Base-by-base conservation (phyloP, 148 eudicot genomes). In the Amaranthus hypochondriacus region DNA sequence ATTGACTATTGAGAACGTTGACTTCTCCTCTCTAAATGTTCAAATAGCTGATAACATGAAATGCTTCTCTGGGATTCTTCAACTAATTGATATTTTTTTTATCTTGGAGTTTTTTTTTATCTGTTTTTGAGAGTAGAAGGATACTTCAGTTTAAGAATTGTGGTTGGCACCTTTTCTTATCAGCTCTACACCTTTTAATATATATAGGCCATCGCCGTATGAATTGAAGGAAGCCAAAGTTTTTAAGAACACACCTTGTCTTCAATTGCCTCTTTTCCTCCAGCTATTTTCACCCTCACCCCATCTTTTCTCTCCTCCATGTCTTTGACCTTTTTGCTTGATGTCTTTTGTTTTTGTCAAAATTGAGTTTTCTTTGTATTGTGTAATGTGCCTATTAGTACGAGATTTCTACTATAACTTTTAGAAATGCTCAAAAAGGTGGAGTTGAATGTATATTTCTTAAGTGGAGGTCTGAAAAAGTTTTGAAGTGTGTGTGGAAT, bases 1-100 rank as follows among this genome's bases (percentile, higher is more conserved):
- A 87, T 59, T 42, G 76, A 62, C 43, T 61, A 63, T 50, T 62
- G 54, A 50, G 39, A 15, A 28, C 2, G 39, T 28, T 28, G 39
- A 28, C 39, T 49, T 54, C 43, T 8, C n/a, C 10, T 59, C 54
- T 78, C 49, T 9, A 49, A 28, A 15, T 55, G 56, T 49, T 60
- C 72, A 50, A n/a, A 53, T 60, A 57, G 11, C 43, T 72, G 3
- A 11, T 7, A 52, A 43, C 66, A 49, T 15, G 71, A 12, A 68
- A 15, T 73, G 7, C 39, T 6, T 55, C 39, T 18, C 39, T 60
- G 64, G 64, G 39, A 60, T 21, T 5, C 11, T 21, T 21, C 64
- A 42, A 48, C 54, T 28, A 66, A 54, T 7, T 12, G 39, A 53
- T 9, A 18, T 48, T 9, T 4, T 1, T 18, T 18, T 18, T 18